phyloP scores from a whole-genome alignment of 2,329 filamentous ascomycete species.

The Fusarium chlamydosporum region DNA sequence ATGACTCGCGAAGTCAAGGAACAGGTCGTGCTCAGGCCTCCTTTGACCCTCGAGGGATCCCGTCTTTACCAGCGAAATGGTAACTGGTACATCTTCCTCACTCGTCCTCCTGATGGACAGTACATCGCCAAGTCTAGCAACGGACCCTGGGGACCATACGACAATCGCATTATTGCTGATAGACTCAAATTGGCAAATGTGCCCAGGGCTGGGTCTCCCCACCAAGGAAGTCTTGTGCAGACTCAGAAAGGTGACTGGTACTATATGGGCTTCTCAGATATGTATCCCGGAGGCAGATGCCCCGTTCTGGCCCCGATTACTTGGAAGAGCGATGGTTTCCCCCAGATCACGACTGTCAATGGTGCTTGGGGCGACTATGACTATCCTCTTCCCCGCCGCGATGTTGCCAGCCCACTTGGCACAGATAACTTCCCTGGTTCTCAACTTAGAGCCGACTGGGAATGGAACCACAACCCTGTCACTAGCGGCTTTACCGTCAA shows the following conservation, averaged over 20 bases:
- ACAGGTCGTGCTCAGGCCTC: slow-evolving; percentile 9
- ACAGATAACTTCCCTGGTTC: slow-evolving; percentile 12
- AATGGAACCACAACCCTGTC: slow-evolving; percentile 25
- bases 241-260: slow-evolving; percentile 68
- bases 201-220: slow-evolving; percentile 59
- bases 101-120: slow-evolving; percentile 60
- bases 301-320: slow-evolving; percentile 68
- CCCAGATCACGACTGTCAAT: background rate
- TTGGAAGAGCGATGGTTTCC: slow-evolving; percentile 20
- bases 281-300: slow-evolving; percentile 69
- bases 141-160: slow-evolving; percentile 65
- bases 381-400: slow-evolving; percentile 8
- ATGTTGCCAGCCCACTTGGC: slow-evolving; percentile 1
- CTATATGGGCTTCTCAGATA: slow-evolving; percentile 69
- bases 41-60: slow-evolving; percentile 61
- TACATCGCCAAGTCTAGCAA: slow-evolving; percentile 62
- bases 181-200: slow-evolving; percentile 57
- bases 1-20: slow-evolving; percentile 22
- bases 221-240: slow-evolving; percentile 70
- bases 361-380: slow-evolving; percentile 21
- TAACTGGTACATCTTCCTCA: slow-evolving; percentile 67
- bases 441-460: slow-evolving; percentile 13
- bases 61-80: slow-evolving; percentile 70
- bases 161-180: slow-evolving; percentile 59
- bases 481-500: slow-evolving; percentile 15